Conservation (phyloP, 108 stramenopile species). For the Schizochytrium sp. region DNA sequence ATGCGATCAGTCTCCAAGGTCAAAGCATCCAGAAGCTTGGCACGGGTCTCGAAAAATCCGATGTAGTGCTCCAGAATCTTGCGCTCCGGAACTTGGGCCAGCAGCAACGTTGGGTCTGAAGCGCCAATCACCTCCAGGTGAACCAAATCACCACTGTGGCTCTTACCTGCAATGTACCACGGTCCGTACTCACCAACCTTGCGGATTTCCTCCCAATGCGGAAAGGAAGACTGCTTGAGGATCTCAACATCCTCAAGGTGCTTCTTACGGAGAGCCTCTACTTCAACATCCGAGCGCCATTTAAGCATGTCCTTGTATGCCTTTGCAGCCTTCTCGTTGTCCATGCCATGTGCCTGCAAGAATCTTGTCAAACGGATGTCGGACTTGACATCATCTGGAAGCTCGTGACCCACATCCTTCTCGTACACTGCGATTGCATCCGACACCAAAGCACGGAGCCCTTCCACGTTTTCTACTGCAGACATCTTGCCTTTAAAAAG, state of each 20-base stretch:
- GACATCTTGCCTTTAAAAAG: too few species aligned
- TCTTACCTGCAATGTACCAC: conserved; percentile 43
- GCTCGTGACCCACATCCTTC: conserved; percentile 47
- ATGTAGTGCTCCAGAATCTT: conserved; percentile 32
- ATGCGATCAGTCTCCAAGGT: conserved; percentile 5
- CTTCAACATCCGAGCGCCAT: conserved; percentile 9
- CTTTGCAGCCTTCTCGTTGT: conserved; percentile 1
- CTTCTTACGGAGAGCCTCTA: conserved; percentile 22
- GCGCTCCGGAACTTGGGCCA: neutral
- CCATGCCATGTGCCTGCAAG: neutral
- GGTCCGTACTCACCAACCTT: conserved; percentile 53
- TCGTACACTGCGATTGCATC: conserved; percentile 9
- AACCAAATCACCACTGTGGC: conserved; percentile 13
- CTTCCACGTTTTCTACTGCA: neutral
- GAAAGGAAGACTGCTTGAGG: conserved; percentile 8
- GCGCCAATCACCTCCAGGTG: conserved; percentile 50
- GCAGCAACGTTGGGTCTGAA: conserved; percentile 19
- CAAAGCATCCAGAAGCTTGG: conserved; percentile 35
- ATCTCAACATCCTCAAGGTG: neutral
- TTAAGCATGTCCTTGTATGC: conserved; percentile 38
- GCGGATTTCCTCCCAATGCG: conserved; percentile 34
- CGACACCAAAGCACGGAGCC: conserved; percentile 8
- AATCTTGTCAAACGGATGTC: conserved; percentile 32
- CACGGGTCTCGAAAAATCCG: conserved; percentile 44
- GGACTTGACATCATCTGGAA: conserved; percentile 6